Evolutionary conservation across 441 rosid species (phyloP), one percentile per base, ranked within the genome.

Genomic region (Gossypium lobatum): DNA sequence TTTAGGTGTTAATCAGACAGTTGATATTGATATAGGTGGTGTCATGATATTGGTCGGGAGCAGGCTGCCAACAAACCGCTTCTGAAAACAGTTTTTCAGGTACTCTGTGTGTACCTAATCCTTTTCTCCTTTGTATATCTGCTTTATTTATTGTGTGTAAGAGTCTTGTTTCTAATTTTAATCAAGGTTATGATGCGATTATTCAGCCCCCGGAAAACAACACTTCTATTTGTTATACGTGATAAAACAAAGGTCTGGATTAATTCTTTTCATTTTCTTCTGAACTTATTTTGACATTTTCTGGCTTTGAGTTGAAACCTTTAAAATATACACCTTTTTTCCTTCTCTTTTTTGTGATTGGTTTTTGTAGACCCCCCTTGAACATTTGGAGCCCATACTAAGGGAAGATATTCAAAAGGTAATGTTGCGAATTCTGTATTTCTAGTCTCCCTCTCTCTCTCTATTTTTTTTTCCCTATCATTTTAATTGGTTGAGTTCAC

Each of bases 401-500:
- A 86, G 93, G 80, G 97, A 92, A 85, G 98, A 95, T 85, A 86
- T 95, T 80, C 90, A 89, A 75, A 92, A 91, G 97, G 97, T 92
- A 80, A 65, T n/a, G 45, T 42, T 65, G 53, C 16, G 25, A 45
- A 10, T 60, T 46, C 23, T 60, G 25, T 26, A 20, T 59, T 6
- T 16, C 13, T 31, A 4, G 58, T 14, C 16, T 2, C 25, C 4
- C 23, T 9, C 37, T 4, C 7, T 2, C 17, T 25, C 3, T 60
- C 74, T 70, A 1, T 81, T 0, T 26, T 9, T 68, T 48, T 65
- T 73, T 75, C 17, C 70, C 74, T 71, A 78, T 20, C 64, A 68
- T 57, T 42, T 79, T 75, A 66, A 65, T 64, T 60, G 52, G 50
- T 62, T 31, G n/a, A 53, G 45, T 72, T 75, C 75, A 25, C 31